Base-by-base conservation (phyloP, 1,284 basidiomycete genomes). In the Cystobasidium slooffiae region DNA sequence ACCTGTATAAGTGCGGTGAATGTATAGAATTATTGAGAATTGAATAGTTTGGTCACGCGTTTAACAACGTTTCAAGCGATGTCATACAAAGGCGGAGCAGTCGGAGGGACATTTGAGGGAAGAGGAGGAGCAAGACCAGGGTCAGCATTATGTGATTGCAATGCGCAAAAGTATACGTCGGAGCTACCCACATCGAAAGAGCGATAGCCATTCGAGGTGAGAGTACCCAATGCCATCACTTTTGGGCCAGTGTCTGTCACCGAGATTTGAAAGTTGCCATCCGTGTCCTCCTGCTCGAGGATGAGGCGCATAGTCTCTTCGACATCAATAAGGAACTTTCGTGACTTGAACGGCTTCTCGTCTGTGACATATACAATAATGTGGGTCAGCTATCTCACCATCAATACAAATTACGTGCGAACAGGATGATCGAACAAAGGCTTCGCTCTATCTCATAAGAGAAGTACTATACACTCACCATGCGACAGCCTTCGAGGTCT, bases 191-290 rank as follows among this genome's bases (percentile, higher is more conserved):
- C 93, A 83, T 99, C 97, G 82, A 95, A 96, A 7, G 89, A 91
- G 84, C 96, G 97, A 88, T 94, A 97, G 3, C 95, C 96, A 84
- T 99, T 98, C 82, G 93, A 95, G 37, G 93, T 94, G 5, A 94
- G 94, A 0, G 97, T 99, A 22, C 97, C 96, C 73, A 99, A 87
- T 0, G 93, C 89, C 86, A 99, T 90, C 80, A 97, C 87, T 85
- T 99, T 99, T 12, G 96, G 97, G 6, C 96, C 96, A 75, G 93
- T 93, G 82, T 99, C 96, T 22, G 92, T 95, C 80, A 98, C 89
- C 78, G 92, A 94, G 80, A 99, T 98, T 77, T 84, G 84, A 82
- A 95, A 94, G 83, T 99, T 94, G 61, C 91, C 91, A 78, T 99
- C 94, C 5, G 96, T 98, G 82, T 99, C 96, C 82, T 99, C 96